Evolutionary conservation across 352 stramenopile species (phyloP), one percentile per base, ranked within the genome.

Genomic region (Phytophthora quininea): DNA sequence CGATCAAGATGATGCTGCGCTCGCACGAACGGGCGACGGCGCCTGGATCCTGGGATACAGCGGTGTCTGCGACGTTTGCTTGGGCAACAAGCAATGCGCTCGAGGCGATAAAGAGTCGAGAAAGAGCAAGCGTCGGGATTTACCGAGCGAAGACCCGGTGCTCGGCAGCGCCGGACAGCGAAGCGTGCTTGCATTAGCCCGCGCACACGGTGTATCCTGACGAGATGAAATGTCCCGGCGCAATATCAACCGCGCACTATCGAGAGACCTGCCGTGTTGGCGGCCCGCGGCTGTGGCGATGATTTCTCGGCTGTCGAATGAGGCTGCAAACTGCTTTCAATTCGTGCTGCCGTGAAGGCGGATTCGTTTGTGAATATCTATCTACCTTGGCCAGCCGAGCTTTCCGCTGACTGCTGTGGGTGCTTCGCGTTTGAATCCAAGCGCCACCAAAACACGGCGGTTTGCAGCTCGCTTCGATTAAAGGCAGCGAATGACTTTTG

Each of bases 31-130:
- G 24, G 49, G 59, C 54, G 60, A 73, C 49, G 24, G 15, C 29
- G 32, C 30, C 43, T 62, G 58, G 50, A 53, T 68, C 45, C 32
- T n/a, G 59, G 59, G 59, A 62, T 73, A 61, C 66, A 73, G 8
- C 6, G 64, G 59, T 15, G 54, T 69, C 66, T 73, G 66, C 60
- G 66, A 73, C 66, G 66, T 48, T 48, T 62, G 54, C 29, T 64
- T 9, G 0, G 43, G 40, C 51, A 62, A 67, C 43, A 50, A 60
- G 37, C 56, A 63, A 24, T 24, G 19, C 19, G 19, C 19, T 24
- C 53, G 40, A 58, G 49, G 37, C 12, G 29, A 46, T 24, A 56
- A 73, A 62, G 54, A 53, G 66, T 38, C 66, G 50, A 69, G 66
- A 69, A 65, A 73, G 66, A 73, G 66, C 66, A 60, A 58, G 66